A percentile compares a stretch with the other conserved stretches of the same genome.
Conservation (phyloP, 2,329 filamentous ascomycete genomes). For the Penicillium glabrum region DNA sequence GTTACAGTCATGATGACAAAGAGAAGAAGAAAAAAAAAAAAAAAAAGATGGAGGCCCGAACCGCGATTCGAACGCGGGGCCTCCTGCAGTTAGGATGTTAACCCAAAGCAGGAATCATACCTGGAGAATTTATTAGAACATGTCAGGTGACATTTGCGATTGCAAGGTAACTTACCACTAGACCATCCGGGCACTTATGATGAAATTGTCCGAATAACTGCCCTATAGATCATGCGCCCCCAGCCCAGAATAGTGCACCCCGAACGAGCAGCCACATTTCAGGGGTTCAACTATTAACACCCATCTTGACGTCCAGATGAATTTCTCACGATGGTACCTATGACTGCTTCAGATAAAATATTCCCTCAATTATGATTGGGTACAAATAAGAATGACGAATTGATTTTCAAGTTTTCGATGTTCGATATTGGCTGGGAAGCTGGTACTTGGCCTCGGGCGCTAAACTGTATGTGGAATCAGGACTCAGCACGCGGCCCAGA, state of each 20-base stretch:
- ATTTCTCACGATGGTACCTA: background rate
- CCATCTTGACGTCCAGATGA: too few relatives aligned
- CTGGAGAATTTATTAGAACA: background rate
- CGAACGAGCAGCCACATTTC: background rate
- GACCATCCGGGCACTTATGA: background rate
- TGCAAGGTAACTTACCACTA: background rate
- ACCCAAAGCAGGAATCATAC: background rate
- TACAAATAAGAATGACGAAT: background rate
- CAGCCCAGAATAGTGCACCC: background rate
- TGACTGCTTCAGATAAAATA: background rate
- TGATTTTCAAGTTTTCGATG: background rate
- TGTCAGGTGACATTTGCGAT: too few relatives aligned
- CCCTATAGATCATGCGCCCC: fast-evolving
- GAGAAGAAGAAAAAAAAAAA: background rate
- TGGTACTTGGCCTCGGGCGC: background rate
- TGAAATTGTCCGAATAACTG: background rate
- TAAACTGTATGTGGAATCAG: background rate
- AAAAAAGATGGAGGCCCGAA: background rate
- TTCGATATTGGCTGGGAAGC: background rate
- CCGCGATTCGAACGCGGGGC: background rate
- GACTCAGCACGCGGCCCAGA: background rate
- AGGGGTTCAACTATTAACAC: too few relatives aligned
- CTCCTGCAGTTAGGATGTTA: background rate
- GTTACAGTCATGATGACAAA: background rate
- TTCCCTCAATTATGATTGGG: background rate